Conservation (phyloP, 176 grass and related monocot species). For the Triticum aestivum region IWGSC_CS_RefSeq_v2.1 NC_057795.1:329214889-329215388, state of each 20-base stretch:
- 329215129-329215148: neutral
- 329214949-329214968: neutral
- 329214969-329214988: constrained; percentile 25
- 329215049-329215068: neutral
- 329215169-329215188: constrained; percentile 10
- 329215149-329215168: neutral
- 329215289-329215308: neutral
- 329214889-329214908: neutral
- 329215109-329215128: neutral
- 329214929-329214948: neutral
- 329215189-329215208: constrained; percentile 16
- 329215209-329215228: constrained; percentile 1
- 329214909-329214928: constrained; percentile 32
- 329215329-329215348: neutral
- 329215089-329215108: neutral
- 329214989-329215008: constrained; percentile 12
- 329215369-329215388: neutral
- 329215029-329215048: constrained; percentile 18
- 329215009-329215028: neutral
- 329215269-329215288: neutral
- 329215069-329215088: neutral
- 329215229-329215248: neutral
- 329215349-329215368: neutral
- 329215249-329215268: neutral
- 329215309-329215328: neutral